Evolutionary conservation across 228 moss, liverwort and hornwort species (phyloP).

Genomic region (Sphagnum magellanicum): DNA sequence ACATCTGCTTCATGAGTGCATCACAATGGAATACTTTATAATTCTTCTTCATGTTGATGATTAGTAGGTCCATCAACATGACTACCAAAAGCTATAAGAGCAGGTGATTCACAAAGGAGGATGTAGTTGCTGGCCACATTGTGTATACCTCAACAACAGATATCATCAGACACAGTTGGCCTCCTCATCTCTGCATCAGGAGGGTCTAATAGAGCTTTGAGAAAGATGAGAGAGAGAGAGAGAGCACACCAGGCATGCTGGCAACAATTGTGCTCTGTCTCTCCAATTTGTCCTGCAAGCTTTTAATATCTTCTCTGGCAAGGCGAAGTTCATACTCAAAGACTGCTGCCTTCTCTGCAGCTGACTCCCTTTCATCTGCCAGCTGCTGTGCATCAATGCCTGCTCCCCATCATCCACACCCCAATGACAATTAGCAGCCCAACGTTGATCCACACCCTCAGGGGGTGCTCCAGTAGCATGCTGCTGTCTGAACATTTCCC

Average conservation of each 20-base stretch:
- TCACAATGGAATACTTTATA: too few species aligned
- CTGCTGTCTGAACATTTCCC: neutral
- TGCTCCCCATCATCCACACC: constrained; percentile 7
- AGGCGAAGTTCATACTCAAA: constrained; percentile 86
- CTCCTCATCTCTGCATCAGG: too few species aligned
- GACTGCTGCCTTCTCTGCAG: constrained; percentile 78
- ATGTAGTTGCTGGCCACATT: too few species aligned
- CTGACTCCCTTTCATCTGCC: constrained; percentile 66
- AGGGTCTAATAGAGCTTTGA: neutral
- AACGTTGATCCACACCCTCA: neutral
- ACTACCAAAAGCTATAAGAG: too few species aligned
- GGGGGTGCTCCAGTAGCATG: neutral
- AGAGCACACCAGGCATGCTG: constrained; percentile 7
- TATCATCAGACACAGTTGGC: too few species aligned
- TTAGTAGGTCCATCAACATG: too few species aligned
- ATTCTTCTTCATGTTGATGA: too few species aligned
- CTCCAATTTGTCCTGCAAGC: constrained; percentile 77
- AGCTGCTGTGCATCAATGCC: constrained; percentile 85
- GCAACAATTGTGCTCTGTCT: constrained; percentile 49
- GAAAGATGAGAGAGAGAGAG: neutral
- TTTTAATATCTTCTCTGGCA: constrained; percentile 87
- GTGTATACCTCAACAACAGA: too few species aligned
- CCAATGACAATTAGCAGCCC: neutral
- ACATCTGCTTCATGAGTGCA: too few species aligned
- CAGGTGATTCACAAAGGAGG: too few species aligned